phyloP scores from a whole-genome alignment of 2,329 filamentous ascomycete species.

The Epicoccum nigrum region DNA sequence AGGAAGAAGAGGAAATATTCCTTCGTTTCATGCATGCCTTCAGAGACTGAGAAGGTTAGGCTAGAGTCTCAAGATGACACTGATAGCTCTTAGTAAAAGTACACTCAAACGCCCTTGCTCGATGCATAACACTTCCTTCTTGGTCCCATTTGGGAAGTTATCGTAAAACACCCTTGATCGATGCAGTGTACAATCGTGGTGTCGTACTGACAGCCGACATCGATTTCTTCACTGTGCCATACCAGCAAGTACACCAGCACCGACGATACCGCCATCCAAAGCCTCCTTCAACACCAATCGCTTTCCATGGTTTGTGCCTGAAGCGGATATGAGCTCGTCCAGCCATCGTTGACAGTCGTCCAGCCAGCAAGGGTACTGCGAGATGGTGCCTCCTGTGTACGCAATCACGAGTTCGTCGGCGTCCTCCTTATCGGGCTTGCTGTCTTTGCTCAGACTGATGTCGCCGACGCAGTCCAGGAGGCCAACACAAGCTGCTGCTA shows the following conservation, averaged over 20 bases:
- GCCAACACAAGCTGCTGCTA: conserved; percentile 74
- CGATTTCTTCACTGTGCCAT: conserved; percentile 35
- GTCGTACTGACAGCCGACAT: not conserved
- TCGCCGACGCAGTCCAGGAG: conserved; percentile 73
- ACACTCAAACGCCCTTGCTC: no score
- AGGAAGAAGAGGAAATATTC: no score
- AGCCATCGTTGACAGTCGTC: conserved; percentile 72
- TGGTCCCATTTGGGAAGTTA: no score
- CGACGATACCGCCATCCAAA: conserved; percentile 61
- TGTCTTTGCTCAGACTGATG: conserved; percentile 51
- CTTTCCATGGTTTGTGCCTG: conserved; percentile 46
- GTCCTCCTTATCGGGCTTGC: conserved; percentile 24
- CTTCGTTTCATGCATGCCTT: no score
- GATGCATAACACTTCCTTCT: no score
- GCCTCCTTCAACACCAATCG: conserved; percentile 60
- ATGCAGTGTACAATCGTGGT: not conserved
- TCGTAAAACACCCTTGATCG: no score
- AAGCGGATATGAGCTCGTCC: conserved; percentile 59
- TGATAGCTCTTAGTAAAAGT: no score
- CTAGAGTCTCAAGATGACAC: no score
- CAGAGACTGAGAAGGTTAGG: no score
- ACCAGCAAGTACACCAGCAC: conserved; percentile 60
- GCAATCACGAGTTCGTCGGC: conserved; percentile 72
- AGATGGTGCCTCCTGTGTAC: conserved; percentile 80
- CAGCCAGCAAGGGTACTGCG: conserved; percentile 78